Evolutionary conservation across 2,329 filamentous ascomycete genomes (phyloP).

Genomic region (Sporothrix humicola): DNA sequence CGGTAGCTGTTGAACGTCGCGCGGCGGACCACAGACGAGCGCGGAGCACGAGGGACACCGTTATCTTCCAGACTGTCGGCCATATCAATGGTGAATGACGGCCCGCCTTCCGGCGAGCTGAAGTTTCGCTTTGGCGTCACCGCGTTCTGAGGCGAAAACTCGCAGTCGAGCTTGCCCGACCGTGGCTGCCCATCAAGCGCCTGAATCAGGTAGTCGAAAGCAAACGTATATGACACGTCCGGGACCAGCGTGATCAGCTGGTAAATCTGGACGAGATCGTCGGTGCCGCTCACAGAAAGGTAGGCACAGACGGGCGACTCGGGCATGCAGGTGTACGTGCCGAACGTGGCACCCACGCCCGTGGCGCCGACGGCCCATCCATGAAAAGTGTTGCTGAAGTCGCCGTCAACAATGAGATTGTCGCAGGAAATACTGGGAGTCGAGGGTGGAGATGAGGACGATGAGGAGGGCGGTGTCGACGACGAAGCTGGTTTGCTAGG

Average conservation of each 20-base stretch:
- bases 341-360: not conserved
- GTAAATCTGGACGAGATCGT: not conserved
- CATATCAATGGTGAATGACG: no score
- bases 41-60: no score
- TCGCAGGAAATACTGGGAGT: not conserved
- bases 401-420: not conserved
- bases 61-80: no score
- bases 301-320: not conserved
- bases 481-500: not conserved
- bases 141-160: no score
- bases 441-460: not conserved
- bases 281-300: not conserved
- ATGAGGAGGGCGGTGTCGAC: not conserved
- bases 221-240: no score
- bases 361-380: not conserved
- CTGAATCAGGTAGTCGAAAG: no score
- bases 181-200: no score
- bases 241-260: not conserved
- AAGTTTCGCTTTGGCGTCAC: no score
- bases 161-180: no score
- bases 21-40: no score
- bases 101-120: no score
- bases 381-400: not conserved
- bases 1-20: not conserved
- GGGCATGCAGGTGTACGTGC: not conserved